Base-by-base conservation (phyloP, 1,284 basidiomycete species). In the Bjerkandera adusta region DNA sequence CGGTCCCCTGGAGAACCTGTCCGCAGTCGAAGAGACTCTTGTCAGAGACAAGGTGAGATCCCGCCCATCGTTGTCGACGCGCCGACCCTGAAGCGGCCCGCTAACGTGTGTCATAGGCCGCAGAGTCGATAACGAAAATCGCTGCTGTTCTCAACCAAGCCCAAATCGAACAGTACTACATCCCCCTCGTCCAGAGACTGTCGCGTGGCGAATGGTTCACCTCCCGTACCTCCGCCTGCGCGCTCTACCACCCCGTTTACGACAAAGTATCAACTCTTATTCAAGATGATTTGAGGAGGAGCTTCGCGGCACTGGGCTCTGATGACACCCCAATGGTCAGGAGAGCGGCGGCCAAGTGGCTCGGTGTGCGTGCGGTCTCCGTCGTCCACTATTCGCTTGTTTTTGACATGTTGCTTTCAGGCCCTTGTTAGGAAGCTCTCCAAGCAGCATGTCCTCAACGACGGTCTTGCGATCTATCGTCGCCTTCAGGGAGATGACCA, bases 281-380 rank as follows among this genome's bases (percentile, higher is more conserved):
- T 45, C 93, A 97, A 67, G 92, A 93, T 49, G 96, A 98, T 46
- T 73, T 99, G 60, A 83, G 95, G 55, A 89, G 88, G 66, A 83
- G 89, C 50, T 99, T 92, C 60, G 77, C 84, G 12, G 77, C 81
- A 15, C 79, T 99, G 30, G 89, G 89, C 36, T 80, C 85, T 26
- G 97, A 99, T 64, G 97, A 99, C 65, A 99, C 97, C 12, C 97
- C 97, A 27, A 99, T 99, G 97, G 97, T 99, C 53, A 81, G 96
- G 62, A 79, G 97, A 54, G 95, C 97, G 21, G 95, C 94, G 39
- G 95, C 96, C 10, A 97, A 95, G 68, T 94, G 91, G 78, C 85
- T 99, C 45, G 95, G 90, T 39, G 92, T 96, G 65, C 65, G 91
- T 82, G 21, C 25, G 15, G 33, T 51, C 18, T 34, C 32, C 29